Percentiles rank a stretch among this genome's conserved stretches.
These are phyloP conservation scores for Liquidambar formosana DNA, from an alignment of 164 flowering plant species.

Conservation along the genomic window DNA sequence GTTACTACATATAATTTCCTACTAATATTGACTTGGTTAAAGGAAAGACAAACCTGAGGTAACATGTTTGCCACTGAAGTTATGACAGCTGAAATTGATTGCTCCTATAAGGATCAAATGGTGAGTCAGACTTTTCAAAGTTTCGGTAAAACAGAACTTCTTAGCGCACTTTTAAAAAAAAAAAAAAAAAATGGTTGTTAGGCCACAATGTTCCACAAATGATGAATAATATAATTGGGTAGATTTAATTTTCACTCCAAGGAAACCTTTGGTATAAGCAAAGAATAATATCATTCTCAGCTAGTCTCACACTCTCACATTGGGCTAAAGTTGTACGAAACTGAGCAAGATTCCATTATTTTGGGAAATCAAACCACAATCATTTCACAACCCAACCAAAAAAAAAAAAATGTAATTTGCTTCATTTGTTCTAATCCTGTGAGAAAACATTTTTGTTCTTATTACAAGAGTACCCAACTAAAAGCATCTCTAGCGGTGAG, in stretches of 20 bases:
- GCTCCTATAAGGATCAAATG: conserved; percentile 57
- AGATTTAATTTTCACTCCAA: not conserved
- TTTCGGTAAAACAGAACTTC: not conserved
- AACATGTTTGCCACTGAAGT: conserved; percentile 82
- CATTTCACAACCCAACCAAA: too few relatives aligned
- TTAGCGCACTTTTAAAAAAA: too few relatives aligned
- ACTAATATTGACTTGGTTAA: not conserved
- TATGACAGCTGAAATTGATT: conserved; percentile 83
- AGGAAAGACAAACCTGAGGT: conserved; percentile 71
- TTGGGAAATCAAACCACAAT: not conserved
- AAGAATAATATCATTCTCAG: not conserved
- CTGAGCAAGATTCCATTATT: not conserved
- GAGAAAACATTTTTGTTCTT: not conserved
- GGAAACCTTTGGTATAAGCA: not conserved
- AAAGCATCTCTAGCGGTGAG: too few relatives aligned
- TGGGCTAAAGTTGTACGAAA: not conserved
- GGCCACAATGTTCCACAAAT: not conserved
- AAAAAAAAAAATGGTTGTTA: not conserved
- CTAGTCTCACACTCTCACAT: not conserved
- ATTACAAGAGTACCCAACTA: not conserved
- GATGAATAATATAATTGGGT: too few relatives aligned
- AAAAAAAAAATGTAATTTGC: not conserved
- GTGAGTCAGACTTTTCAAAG: not conserved
- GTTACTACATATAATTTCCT: not conserved
- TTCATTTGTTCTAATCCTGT: not conserved